A percentile compares a stretch with the other conserved stretches of the same genome.
phyloP scores from a whole-genome alignment of 2,329 filamentous ascomycete genomes.

The Fusarium pseudonygamai region DNA sequence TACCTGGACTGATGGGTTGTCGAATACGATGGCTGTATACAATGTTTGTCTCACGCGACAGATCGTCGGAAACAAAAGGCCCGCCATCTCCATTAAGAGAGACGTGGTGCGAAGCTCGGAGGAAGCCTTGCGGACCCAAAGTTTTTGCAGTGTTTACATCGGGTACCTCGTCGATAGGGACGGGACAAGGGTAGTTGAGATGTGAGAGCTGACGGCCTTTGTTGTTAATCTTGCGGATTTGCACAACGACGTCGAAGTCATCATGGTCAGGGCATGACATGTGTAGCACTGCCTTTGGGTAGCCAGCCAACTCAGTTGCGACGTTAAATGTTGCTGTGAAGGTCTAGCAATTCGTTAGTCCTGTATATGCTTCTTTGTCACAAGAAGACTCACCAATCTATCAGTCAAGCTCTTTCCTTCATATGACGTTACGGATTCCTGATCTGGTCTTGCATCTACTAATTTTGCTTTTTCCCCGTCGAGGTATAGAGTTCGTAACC shows the following conservation, averaged over 20 bases:
- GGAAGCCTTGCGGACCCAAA: not conserved
- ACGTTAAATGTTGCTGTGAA: not conserved
- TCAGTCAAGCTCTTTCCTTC: not conserved
- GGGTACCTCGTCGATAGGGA: not conserved
- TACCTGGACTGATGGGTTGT: not conserved
- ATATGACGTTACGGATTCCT: not conserved
- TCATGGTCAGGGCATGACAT: constrained; percentile 45
- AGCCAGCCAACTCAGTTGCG: not conserved
- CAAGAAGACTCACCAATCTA: not conserved
- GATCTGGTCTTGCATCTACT: not conserved
- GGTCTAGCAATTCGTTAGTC: not conserved
- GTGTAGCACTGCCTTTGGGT: constrained; percentile 3
- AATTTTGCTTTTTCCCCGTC: not conserved
- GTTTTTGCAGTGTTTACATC: not conserved
- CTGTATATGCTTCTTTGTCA: no score
- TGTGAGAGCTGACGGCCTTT: not conserved
- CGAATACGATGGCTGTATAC: not conserved
- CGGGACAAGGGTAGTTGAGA: not conserved
- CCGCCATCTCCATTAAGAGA: not conserved
- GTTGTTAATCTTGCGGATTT: constrained; percentile 18
- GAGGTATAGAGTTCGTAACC: not conserved
- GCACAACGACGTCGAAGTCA: constrained; percentile 56
- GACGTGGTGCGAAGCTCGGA: not conserved
- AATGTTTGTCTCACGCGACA: not conserved
- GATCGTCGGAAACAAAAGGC: not conserved